These are phyloP conservation scores for Phytophthora crassamura DNA, from an alignment of 352 stramenopile species.

Conservation along the genomic window DNA sequence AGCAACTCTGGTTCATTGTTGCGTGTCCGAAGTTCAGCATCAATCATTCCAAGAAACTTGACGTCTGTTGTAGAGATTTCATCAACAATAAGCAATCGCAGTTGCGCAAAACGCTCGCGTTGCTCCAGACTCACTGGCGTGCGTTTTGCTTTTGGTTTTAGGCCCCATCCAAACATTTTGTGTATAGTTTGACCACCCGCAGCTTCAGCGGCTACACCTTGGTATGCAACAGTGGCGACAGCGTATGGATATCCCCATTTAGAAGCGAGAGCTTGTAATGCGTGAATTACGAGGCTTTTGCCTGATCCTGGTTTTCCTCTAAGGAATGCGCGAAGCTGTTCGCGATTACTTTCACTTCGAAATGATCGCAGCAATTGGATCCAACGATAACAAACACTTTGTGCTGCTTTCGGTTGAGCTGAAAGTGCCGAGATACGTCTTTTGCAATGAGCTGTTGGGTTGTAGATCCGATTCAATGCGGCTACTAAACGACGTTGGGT, in stretches of 20 bases:
- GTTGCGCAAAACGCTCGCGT: slow-evolving; percentile 3
- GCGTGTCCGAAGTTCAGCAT: no score
- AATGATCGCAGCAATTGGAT: background rate
- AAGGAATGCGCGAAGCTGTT: slow-evolving; percentile 15
- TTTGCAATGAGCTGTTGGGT: background rate
- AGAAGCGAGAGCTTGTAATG: background rate
- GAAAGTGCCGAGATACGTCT: slow-evolving; percentile 2
- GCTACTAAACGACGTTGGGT: background rate
- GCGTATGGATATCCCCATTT: slow-evolving; percentile 6
- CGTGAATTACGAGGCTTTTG: slow-evolving; percentile 2
- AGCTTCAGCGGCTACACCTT: slow-evolving; percentile 5
- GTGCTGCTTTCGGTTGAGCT: slow-evolving; percentile 3
- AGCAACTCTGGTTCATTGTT: no score
- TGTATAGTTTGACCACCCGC: slow-evolving; percentile 2
- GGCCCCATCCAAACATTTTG: slow-evolving; percentile 11
- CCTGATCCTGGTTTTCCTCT: background rate
- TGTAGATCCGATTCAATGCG: background rate
- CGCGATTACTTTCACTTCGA: background rate
- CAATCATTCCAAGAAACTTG: background rate
- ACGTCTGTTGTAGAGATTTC: slow-evolving; percentile 12
- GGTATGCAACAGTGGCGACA: slow-evolving; percentile 3
- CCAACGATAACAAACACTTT: slow-evolving; percentile 9
- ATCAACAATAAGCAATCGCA: slow-evolving; percentile 5
- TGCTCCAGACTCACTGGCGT: background rate
- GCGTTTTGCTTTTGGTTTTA: background rate